Evolutionary conservation across 2,329 filamentous ascomycete species (phyloP), one percentile per base, ranked within the genome.

Genomic region (Claviceps paspali): DNA sequence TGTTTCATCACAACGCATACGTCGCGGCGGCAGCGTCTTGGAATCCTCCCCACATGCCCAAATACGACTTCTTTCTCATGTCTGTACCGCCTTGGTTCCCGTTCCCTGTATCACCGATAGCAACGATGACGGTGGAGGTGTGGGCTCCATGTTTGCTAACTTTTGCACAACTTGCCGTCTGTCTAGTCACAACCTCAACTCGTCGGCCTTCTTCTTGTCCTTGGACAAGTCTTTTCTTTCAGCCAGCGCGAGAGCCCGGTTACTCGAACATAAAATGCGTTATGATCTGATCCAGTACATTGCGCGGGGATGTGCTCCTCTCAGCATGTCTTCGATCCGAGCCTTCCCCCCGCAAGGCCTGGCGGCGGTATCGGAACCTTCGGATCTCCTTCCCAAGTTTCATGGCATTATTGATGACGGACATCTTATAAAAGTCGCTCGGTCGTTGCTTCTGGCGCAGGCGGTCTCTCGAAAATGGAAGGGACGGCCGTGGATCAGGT

Each of bases 261-360:
- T 94, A 0, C 63, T 94, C 6, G 81, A 91, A 56, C 87, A 77
- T 73, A 93, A 92, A 56, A 81, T 78, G 35, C 73, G 85, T 29
- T 59, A 77, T 46, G 82, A 91, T 52, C 61, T 93, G 5, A 51
- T 77, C 5, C 65, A 85, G 57, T 94, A 92, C 53, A 71, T 78
- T 1, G 81, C 79, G 2, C 68, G 80, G 8, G 70, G 69, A 3
- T 69, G 67, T 2, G 79, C 84, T 1, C 56, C 67, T 0, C 66
- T 87, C 1, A 12, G 17, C 10, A 21, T 36, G 23, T 29, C 33
- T 3, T 14, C 10, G 33, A 69, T 93, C 37, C 56, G 54, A 1
- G 51, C 57, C 0, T 88, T 91, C 15, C 68, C 77, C 0, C 68
- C 61, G 39, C 57, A 62, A 3, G 37, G 44, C 22, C 63, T 68